phyloP scores from a whole-genome alignment of 192 early-diverging fungal species.

The Gonapodya sp. region DNA sequence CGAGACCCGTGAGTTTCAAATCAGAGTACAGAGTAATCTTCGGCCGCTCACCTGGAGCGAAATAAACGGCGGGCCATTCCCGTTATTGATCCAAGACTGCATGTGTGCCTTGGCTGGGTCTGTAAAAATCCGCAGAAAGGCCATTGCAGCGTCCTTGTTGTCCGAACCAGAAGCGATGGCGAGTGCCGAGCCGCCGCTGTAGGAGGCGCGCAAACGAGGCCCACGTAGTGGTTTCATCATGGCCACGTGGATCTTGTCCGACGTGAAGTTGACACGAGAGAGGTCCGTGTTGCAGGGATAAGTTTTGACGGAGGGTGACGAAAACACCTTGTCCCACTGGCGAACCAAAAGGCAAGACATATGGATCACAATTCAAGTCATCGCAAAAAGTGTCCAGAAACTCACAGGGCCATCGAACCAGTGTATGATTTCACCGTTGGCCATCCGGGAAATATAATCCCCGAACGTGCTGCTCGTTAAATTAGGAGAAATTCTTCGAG shows the following conservation, averaged over 20 bases:
- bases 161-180: not conserved
- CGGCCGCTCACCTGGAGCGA: not conserved
- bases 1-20: not conserved
- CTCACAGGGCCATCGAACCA: conserved; percentile 1
- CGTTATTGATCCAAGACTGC: not conserved
- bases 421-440: not conserved
- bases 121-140: not conserved
- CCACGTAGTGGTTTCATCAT: conserved; percentile 1
- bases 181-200: not conserved
- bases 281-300: not conserved
- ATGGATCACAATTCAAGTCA: not conserved
- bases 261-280: not conserved
- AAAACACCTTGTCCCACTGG: conserved; percentile 3
- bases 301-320: not conserved
- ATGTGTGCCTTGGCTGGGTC: not conserved
- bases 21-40: not conserved
- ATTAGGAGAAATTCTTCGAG: not conserved
- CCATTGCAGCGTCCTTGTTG: conserved; percentile 3
- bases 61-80: not conserved
- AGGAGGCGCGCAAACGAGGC: conserved; percentile 1
- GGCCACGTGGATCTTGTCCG: not conserved
- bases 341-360: not conserved
- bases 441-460: not conserved
- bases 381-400: conserved; percentile 1
- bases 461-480: not conserved